These are phyloP conservation scores for Aspergillus pseudoterreus DNA, from an alignment of 2,329 filamentous ascomycete species.

Conservation along the genomic window DNA sequence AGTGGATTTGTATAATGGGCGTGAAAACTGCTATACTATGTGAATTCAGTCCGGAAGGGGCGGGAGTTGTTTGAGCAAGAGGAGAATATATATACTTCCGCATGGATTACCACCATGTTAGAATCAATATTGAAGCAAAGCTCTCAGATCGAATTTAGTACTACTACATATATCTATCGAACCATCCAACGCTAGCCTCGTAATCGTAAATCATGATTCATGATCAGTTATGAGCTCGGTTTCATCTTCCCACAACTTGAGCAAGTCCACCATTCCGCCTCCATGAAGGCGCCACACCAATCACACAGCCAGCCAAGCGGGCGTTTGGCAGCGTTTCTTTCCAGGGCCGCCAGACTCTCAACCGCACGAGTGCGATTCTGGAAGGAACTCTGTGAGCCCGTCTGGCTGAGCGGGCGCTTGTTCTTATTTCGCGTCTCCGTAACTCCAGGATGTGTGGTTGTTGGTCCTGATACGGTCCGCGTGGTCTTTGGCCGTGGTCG, in stretches of 20 bases:
- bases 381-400: constrained; percentile 18
- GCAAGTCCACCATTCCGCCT: constrained; percentile 63
- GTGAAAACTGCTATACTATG: no score
- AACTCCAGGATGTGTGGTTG: not conserved
- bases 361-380: constrained; percentile 30
- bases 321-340: constrained; percentile 42
- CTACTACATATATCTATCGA: not conserved
- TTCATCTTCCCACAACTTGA: constrained; percentile 59
- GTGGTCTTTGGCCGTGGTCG: constrained; percentile 38
- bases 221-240: constrained; percentile 36
- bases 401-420: constrained; percentile 19
- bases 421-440: constrained; percentile 14
- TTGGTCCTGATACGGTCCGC: constrained; percentile 10
- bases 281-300: constrained; percentile 60
- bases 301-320: constrained; percentile 58
- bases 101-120: no score
- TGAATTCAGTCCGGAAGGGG: no score
- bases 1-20: no score
- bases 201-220: not conserved
- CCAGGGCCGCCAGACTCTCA: constrained; percentile 35
- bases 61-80: no score
- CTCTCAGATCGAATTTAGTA: not conserved
- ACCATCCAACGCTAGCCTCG: not conserved
- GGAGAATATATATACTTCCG: no score
- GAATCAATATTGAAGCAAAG: not conserved